A percentile compares a stretch with the other conserved stretches of the same genome.
Evolutionary conservation across 2,329 filamentous ascomycete genomes (phyloP).

Genomic region (Fusarium chlamydosporum): DNA sequence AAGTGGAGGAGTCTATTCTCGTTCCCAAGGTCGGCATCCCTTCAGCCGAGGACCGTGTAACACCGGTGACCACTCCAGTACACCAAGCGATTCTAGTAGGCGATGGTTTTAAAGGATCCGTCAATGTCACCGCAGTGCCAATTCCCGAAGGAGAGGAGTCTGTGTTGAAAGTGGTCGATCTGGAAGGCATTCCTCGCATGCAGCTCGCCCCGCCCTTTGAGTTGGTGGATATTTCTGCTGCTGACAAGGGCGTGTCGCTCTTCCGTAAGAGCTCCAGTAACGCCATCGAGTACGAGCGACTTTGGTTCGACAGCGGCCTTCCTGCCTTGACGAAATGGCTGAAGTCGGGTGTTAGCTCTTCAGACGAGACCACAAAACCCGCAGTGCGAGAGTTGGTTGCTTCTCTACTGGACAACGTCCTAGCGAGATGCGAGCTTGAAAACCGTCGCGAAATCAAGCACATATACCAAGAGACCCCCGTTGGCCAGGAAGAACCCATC

Average conservation of each 20-base stretch:
- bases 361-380: slow-evolving; percentile 69
- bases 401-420: slow-evolving; percentile 73
- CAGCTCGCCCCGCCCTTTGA: slow-evolving; percentile 62
- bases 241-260: slow-evolving; percentile 72
- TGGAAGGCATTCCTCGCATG: slow-evolving; percentile 62
- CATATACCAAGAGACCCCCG: slow-evolving; percentile 49
- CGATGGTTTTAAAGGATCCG: slow-evolving; percentile 77
- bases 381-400: slow-evolving; percentile 75
- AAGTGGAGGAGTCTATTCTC: slow-evolving; percentile 76
- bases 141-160: slow-evolving; percentile 57
- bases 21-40: slow-evolving; percentile 81
- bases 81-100: slow-evolving; percentile 84
- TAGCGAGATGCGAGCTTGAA: slow-evolving; percentile 65
- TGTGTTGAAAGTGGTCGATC: slow-evolving; percentile 70
- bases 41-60: slow-evolving; percentile 73
- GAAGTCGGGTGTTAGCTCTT: slow-evolving; percentile 60
- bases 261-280: slow-evolving; percentile 79
- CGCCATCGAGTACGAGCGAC: slow-evolving; percentile 77
- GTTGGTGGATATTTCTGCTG: slow-evolving; percentile 74
- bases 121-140: slow-evolving; percentile 64
- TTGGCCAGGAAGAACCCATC: slow-evolving; percentile 51
- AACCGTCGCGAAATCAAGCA: slow-evolving; percentile 55
- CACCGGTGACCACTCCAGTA: slow-evolving; percentile 82
- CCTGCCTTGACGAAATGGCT: slow-evolving; percentile 77
- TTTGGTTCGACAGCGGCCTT: slow-evolving; percentile 81